Conservation (phyloP, 2,329 filamentous ascomycete species). For the Ophiostoma novo-ulmi region DNA sequence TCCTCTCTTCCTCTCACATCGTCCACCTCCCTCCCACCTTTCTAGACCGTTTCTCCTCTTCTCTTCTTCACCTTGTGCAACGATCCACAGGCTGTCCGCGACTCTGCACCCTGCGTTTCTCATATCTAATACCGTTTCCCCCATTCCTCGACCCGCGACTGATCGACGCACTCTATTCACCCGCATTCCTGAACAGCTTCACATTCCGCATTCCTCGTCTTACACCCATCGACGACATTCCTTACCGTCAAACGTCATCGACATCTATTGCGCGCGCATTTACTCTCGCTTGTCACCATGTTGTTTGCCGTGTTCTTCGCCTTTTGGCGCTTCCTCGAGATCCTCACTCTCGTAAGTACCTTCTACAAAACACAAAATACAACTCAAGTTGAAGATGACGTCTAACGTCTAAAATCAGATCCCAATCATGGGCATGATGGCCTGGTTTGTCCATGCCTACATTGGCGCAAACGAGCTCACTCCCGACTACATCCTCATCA, state of each 20-base stretch:
- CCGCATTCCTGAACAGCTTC: conserved; percentile 20
- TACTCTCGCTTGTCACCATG: conserved; percentile 42
- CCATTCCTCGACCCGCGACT: conserved; percentile 15
- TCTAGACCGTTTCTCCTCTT: background rate
- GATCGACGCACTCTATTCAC: conserved; percentile 16
- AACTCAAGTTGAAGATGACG: background rate
- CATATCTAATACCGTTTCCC: background rate
- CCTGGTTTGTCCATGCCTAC: conserved; percentile 61
- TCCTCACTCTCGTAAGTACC: conserved; percentile 53
- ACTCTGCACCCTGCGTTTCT: background rate
- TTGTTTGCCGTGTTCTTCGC: conserved; percentile 59
- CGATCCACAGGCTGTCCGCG: background rate
- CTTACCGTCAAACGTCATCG: background rate
- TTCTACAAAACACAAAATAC: too few species aligned
- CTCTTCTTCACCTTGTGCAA: background rate
- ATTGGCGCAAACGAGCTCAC: conserved; percentile 53
- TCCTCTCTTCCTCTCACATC: background rate
- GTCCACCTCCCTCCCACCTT: background rate
- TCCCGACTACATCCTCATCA: conserved; percentile 57
- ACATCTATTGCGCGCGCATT: background rate
- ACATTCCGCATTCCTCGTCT: background rate
- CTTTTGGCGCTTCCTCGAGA: conserved; percentile 57
- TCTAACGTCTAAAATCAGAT: conserved; percentile 41
- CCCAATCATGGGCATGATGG: conserved; percentile 60
- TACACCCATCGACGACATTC: background rate